Conservation (phyloP, 1,139 yeast genomes). For the Hyphopichia fennica region DNA sequence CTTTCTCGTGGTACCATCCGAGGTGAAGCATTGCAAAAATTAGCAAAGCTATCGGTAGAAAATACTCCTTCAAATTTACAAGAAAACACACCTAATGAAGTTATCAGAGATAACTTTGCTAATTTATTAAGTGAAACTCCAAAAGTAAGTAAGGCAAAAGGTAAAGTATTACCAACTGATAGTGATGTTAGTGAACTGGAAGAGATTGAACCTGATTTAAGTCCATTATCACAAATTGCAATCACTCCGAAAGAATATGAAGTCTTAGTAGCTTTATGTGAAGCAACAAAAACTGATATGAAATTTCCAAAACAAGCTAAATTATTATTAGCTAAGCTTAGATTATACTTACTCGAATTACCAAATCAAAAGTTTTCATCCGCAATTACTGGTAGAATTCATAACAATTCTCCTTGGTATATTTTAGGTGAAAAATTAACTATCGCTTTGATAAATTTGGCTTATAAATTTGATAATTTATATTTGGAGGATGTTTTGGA, state of each 20-base stretch:
- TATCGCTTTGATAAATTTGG: constrained; percentile 36
- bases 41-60: constrained; percentile 29
- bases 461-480: constrained; percentile 27
- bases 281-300: constrained; percentile 45
- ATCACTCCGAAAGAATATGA: constrained; percentile 65
- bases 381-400: constrained; percentile 18
- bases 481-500: constrained; percentile 28
- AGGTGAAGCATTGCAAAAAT: constrained; percentile 57
- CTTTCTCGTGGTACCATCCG: constrained; percentile 49
- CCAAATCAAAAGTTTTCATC: constrained; percentile 48
- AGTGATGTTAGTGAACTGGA: constrained; percentile 10
- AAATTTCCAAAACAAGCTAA: constrained; percentile 48
- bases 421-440: constrained; percentile 36
- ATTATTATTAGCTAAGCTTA: constrained; percentile 51
- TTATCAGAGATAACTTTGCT: constrained; percentile 2
- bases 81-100: background rate
- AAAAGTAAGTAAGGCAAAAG: background rate
- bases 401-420: constrained; percentile 40
- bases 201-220: constrained; percentile 7
- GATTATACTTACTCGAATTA: constrained; percentile 58
- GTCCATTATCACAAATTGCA: constrained; percentile 31
- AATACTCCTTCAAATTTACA: constrained; percentile 12
- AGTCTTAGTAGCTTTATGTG: constrained; percentile 65
- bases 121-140: constrained; percentile 2
- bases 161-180: background rate